These are phyloP conservation scores for Phialophora tarda DNA, from an alignment of 2,329 filamentous ascomycete genomes.

Conservation along the genomic window DNA sequence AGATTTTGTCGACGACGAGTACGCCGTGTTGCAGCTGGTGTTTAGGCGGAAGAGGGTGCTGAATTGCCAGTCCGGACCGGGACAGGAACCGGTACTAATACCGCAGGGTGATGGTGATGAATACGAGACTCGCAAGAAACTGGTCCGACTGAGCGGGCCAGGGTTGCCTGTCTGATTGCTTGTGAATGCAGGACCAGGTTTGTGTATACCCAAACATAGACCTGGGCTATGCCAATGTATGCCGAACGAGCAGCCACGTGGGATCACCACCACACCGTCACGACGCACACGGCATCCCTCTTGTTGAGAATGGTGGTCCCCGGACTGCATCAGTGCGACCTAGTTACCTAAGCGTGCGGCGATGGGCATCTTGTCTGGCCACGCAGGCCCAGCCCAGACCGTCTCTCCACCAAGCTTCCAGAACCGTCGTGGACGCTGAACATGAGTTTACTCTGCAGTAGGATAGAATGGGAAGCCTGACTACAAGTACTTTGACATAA, in stretches of 20 bases:
- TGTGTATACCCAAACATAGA: no score
- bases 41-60: slow-evolving; percentile 7
- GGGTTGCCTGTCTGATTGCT: background rate
- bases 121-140: background rate
- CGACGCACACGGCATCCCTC: no score
- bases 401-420: background rate
- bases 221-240: no score
- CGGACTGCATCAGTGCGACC: no score
- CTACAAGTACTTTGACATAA: no score
- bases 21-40: slow-evolving; percentile 7
- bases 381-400: background rate
- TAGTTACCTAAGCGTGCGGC: no score
- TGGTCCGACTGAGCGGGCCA: background rate
- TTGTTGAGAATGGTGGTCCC: no score
- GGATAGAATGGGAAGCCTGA: no score
- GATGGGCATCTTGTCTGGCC: no score
- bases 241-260: no score
- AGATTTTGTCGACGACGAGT: slow-evolving; percentile 12
- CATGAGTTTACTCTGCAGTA: no score
- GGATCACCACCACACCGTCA: no score
- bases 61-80: background rate
- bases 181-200: background rate
- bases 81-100: background rate
- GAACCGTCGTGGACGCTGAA: background rate
- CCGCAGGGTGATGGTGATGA: background rate